A percentile compares a stretch with the other conserved stretches of the same genome.
These are phyloP conservation scores for Fusarium agapanthi DNA, from an alignment of 2,329 filamentous ascomycete species.

Conservation along the genomic window DNA sequence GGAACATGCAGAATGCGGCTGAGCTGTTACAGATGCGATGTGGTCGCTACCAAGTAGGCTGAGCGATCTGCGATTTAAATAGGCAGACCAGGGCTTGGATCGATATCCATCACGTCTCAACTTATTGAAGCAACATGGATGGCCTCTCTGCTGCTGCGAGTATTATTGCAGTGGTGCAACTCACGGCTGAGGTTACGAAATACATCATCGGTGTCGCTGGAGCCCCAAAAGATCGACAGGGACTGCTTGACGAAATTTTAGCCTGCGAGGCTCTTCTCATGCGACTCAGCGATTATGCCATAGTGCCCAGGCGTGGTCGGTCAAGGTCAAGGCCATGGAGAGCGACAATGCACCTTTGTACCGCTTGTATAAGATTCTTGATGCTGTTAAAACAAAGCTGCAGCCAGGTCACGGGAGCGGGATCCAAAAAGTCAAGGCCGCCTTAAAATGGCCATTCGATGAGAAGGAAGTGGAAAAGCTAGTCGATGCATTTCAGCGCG, in stretches of 20 bases:
- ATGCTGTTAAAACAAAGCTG: slow-evolving; percentile 17
- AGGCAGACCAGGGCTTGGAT: background rate
- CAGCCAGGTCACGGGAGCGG: slow-evolving; percentile 8
- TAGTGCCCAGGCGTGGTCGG: slow-evolving; percentile 14
- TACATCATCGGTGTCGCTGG: slow-evolving; percentile 24
- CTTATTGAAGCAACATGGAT: background rate
- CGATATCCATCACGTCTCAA: background rate
- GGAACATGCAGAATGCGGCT: background rate
- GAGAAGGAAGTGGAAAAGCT: slow-evolving; percentile 24
- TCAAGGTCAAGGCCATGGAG: slow-evolving; percentile 34
- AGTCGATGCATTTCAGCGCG: background rate
- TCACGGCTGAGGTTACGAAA: slow-evolving; percentile 24
- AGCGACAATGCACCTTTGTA: slow-evolving; percentile 24
- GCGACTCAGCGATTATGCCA: background rate
- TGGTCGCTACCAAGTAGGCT: background rate
- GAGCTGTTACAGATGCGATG: background rate
- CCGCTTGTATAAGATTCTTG: slow-evolving; percentile 11
- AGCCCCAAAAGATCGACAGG: slow-evolving; percentile 18
- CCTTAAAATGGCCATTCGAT: slow-evolving; percentile 12
- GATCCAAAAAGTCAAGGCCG: background rate
- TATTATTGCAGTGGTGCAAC: slow-evolving; percentile 35
- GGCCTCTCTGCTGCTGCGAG: slow-evolving; percentile 16
- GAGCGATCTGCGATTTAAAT: background rate
- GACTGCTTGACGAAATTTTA: slow-evolving; percentile 25
- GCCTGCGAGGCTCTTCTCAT: slow-evolving; percentile 25